Percentiles rank a stretch among this genome's conserved stretches.
Conservation (phyloP, 2,329 filamentous ascomycete species). For the Arthrobotrys entomopaga region DNA sequence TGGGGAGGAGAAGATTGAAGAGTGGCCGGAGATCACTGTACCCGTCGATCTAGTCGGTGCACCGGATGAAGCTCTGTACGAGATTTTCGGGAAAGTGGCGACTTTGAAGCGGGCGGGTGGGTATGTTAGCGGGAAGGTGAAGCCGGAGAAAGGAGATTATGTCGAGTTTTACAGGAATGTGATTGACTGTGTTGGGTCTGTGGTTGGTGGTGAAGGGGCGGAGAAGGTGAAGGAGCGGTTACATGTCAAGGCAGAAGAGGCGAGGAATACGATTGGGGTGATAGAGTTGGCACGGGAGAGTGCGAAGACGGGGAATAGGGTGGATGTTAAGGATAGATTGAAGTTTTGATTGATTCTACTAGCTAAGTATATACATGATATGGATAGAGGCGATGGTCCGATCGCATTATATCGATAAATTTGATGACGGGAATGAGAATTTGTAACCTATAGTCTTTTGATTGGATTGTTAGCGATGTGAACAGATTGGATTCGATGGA, state of each 20-base stretch:
- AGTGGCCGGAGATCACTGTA: constrained; percentile 56
- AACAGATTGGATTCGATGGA: background rate
- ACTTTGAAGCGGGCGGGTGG: background rate
- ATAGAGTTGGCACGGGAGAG: constrained; percentile 58
- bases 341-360: constrained; percentile 15
- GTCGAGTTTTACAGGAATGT: constrained; percentile 57
- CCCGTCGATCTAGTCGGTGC: constrained; percentile 38
- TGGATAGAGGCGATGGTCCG: background rate
- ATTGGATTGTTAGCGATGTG: constrained; percentile 21
- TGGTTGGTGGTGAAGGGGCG: constrained; percentile 27
- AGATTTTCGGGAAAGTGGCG: constrained; percentile 27
- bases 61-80: constrained; percentile 28
- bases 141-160: constrained; percentile 57
- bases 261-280: constrained; percentile 56
- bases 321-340: constrained; percentile 52
- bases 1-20: constrained; percentile 34
- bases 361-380: background rate
- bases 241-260: constrained; percentile 56
- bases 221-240: constrained; percentile 31
- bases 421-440: background rate
- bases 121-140: constrained; percentile 45
- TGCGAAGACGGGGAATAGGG: constrained; percentile 55
- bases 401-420: background rate
- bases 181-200: constrained; percentile 46
- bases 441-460: background rate